phyloP scores from a whole-genome alignment of 805 yeast species.

The Kluyveromyces dobzhanskii region DNA sequence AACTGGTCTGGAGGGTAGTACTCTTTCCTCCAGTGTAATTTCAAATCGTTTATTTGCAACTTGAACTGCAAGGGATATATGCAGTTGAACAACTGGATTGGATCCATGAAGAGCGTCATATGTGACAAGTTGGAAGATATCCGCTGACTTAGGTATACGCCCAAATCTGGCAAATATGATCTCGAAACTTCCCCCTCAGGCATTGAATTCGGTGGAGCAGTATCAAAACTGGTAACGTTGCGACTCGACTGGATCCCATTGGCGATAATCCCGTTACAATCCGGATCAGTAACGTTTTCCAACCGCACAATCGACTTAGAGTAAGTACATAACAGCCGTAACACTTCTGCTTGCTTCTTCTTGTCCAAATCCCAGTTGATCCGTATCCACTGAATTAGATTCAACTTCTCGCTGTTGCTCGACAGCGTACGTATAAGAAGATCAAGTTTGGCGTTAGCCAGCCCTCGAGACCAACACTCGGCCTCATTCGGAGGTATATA shows the following conservation, averaged over 20 bases:
- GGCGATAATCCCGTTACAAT: conserved; percentile 30
- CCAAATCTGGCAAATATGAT: conserved; percentile 27
- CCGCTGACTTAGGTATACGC: conserved; percentile 19
- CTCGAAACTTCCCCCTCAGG: conserved; percentile 25
- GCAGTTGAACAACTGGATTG: conserved; percentile 30
- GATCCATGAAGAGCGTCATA: conserved; percentile 34
- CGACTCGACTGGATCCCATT: conserved; percentile 18
- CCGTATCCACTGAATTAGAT: conserved; percentile 31
- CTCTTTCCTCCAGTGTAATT: conserved; percentile 36
- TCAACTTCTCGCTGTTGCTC: conserved; percentile 16
- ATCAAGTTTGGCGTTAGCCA: conserved; percentile 26
- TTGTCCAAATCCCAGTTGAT: conserved; percentile 37
- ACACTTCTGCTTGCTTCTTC: conserved; percentile 24
- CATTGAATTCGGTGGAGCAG: conserved; percentile 32
- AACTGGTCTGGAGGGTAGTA: conserved; percentile 28
- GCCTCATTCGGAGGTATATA: conserved; percentile 18
- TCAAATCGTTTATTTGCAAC: conserved; percentile 30
- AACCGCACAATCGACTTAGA: conserved; percentile 28
- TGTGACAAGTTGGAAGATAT: conserved; percentile 25
- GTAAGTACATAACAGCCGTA: conserved; percentile 21
- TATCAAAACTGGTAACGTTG: conserved; percentile 27
- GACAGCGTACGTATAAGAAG: conserved; percentile 23
- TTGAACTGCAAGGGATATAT: conserved; percentile 25
- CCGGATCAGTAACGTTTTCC: conserved; percentile 35
- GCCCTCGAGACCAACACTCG: conserved; percentile 22